A percentile compares a stretch with the other conserved stretches of the same genome.
phyloP scores from a whole-genome alignment of 2,329 filamentous ascomycete species.

The Microsporum ferrugineum region DNA sequence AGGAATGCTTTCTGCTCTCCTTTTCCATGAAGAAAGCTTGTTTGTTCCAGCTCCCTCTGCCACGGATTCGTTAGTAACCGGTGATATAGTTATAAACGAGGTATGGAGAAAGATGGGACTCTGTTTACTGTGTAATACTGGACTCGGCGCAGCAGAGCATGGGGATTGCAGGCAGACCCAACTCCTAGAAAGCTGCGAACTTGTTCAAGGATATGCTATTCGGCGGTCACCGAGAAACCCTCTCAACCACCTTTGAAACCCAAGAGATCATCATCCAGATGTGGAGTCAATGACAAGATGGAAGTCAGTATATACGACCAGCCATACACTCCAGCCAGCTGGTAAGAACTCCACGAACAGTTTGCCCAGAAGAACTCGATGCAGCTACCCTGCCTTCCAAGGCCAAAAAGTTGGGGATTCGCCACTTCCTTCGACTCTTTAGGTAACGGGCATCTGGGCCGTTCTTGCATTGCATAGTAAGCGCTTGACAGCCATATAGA shows the following conservation, averaged over 20 bases:
- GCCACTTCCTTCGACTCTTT: constrained; percentile 1
- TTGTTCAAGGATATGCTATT: neutral
- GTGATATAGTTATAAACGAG: neutral
- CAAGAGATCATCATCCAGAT: constrained; percentile 1
- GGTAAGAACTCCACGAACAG: neutral
- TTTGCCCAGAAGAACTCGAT: neutral
- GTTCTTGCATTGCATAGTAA: neutral
- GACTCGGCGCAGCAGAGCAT: neutral
- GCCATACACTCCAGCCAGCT: neutral
- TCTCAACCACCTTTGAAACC: neutral
- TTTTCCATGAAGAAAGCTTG: neutral
- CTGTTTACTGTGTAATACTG: neutral
- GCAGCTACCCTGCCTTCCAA: neutral
- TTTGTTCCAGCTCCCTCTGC: constrained; percentile 4
- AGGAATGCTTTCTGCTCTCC: neutral
- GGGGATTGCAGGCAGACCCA: neutral
- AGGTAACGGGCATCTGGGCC: constrained; percentile 1
- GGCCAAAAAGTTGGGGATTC: neutral
- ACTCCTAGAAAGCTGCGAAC: neutral
- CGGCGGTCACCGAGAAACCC: neutral
- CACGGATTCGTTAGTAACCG: neutral
- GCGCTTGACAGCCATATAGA: neutral
- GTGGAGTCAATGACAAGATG: neutral
- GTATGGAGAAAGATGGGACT: neutral
- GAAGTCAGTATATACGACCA: neutral